Evolutionary conservation across 2,329 filamentous ascomycete species (phyloP).

Genomic region (Colletotrichum sp.): DNA sequence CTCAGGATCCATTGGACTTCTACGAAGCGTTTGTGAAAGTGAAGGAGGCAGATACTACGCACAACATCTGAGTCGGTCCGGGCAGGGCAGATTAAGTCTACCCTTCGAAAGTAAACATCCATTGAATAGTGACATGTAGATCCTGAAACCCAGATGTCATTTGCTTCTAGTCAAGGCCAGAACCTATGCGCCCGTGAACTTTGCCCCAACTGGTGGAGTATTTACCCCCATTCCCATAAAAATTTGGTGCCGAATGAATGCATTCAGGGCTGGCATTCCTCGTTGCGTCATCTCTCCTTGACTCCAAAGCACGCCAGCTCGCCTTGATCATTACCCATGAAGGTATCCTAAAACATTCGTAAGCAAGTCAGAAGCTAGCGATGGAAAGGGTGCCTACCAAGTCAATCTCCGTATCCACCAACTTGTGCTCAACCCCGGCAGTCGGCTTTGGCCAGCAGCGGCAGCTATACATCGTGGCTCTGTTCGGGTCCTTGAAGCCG

Average conservation of each 20-base stretch:
- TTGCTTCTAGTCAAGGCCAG: accelerated
- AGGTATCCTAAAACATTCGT: background rate
- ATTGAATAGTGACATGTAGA: background rate
- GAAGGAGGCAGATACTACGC: background rate
- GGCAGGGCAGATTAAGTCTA: too few relatives aligned
- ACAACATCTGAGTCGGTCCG: background rate
- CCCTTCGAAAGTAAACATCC: too few relatives aligned
- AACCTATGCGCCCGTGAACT: background rate
- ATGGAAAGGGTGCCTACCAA: background rate
- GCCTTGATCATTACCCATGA: background rate
- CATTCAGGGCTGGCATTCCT: background rate
- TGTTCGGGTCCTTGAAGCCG: background rate
- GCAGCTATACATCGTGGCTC: background rate
- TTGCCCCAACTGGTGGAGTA: accelerated
- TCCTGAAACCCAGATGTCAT: background rate
- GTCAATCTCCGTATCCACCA: background rate
- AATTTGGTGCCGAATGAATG: background rate
- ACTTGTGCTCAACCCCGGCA: background rate
- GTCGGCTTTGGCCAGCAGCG: background rate
- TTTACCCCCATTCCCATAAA: background rate
- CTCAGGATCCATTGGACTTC: conserved; percentile 20
- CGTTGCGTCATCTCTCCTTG: background rate
- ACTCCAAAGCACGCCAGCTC: background rate
- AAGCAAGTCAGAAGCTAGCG: accelerated
- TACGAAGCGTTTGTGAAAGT: conserved; percentile 24